These are phyloP conservation scores for Metschnikowia hibisci DNA, from an alignment of 805 yeast species.

Conservation along the genomic window DNA sequence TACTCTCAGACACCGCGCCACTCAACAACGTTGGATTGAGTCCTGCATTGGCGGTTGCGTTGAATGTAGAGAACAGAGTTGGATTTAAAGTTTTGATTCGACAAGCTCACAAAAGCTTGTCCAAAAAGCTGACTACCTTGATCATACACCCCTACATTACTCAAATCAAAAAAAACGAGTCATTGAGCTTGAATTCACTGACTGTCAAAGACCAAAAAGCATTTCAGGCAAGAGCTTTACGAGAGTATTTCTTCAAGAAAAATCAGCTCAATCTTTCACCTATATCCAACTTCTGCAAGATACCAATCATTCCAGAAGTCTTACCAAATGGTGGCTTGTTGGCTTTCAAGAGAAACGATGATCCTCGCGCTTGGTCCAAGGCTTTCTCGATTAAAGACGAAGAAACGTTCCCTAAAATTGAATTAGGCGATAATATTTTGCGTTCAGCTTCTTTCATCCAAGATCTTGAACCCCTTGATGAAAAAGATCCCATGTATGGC, in stretches of 20 bases:
- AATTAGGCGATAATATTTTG: constrained; percentile 48
- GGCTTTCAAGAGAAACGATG: constrained; percentile 46
- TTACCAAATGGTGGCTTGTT: constrained; percentile 61
- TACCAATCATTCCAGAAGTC: constrained; percentile 46
- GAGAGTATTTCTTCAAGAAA: constrained; percentile 18
- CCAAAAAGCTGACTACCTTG: constrained; percentile 37
- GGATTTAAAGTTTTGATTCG: constrained; percentile 57
- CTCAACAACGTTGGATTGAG: constrained; percentile 50
- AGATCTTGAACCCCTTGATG: constrained; percentile 7
- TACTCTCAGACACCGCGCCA: constrained; percentile 33
- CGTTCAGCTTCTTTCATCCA: constrained; percentile 41
- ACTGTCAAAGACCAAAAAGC: constrained; percentile 28
- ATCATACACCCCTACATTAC: constrained; percentile 54
- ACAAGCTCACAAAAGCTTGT: constrained; percentile 35
- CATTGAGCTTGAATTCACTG: constrained; percentile 25
- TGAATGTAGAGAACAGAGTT: constrained; percentile 45
- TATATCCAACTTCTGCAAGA: constrained; percentile 47
- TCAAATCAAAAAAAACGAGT: constrained; percentile 31
- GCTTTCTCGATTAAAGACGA: constrained; percentile 26
- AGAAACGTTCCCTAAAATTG: constrained; percentile 36
- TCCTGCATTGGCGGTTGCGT: constrained; percentile 48
- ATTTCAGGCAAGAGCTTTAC: constrained; percentile 19
- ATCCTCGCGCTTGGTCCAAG: constrained; percentile 39
- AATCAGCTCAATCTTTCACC: constrained; percentile 28
- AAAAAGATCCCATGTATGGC: constrained; percentile 47